phyloP scores from a whole-genome alignment of 1,284 basidiomycete genomes.

The Rhodofomes roseus region DNA sequence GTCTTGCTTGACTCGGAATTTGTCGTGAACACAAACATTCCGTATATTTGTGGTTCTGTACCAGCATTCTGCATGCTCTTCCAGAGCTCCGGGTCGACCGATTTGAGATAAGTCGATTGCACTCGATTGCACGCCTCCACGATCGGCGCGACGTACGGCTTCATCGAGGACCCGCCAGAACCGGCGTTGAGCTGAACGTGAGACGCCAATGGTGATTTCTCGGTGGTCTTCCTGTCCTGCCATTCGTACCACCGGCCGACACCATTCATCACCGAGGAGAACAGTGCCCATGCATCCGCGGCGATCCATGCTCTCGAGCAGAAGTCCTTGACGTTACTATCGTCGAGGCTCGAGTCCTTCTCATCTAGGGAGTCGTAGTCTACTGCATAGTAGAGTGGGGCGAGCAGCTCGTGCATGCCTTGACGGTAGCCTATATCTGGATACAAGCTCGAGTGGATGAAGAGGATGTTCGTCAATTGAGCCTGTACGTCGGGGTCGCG shows the following conservation, averaged over 20 bases:
- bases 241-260: conserved; percentile 88
- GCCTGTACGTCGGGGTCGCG: conserved; percentile 67
- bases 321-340: conserved; percentile 47
- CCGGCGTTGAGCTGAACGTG: conserved; percentile 43
- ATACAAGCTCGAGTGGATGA: conserved; percentile 75
- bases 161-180: conserved; percentile 44
- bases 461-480: conserved; percentile 83
- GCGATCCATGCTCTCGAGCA: conserved; percentile 70
- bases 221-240: conserved; percentile 50
- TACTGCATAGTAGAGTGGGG: conserved; percentile 77
- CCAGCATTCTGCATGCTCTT: conserved; percentile 71
- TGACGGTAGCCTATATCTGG: conserved; percentile 86
- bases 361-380: conserved; percentile 74
- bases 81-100: conserved; percentile 82
- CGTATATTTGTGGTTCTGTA: conserved; percentile 93
- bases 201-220: conserved; percentile 36
- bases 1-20: background rate
- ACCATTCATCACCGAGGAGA: conserved; percentile 72
- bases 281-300: conserved; percentile 84
- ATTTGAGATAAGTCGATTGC: conserved; percentile 67
- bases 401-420: conserved; percentile 95
- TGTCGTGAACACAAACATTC: conserved; percentile 59
- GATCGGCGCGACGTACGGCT: conserved; percentile 77
- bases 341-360: conserved; percentile 20
- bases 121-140: conserved; percentile 77